Conservation (phyloP, 2,329 filamentous ascomycete genomes). For the Cladosporium velox region DNA sequence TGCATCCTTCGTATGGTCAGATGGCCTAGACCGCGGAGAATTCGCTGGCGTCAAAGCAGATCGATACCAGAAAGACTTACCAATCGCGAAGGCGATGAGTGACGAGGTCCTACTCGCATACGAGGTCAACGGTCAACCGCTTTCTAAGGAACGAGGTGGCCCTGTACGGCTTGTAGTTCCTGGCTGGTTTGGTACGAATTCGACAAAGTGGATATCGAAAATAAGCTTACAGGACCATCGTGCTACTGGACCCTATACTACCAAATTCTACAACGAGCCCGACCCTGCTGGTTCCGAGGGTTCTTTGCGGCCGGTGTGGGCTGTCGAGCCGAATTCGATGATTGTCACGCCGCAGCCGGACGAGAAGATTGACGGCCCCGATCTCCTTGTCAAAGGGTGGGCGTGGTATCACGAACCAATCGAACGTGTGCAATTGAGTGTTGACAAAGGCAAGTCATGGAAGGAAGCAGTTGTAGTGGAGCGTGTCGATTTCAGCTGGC, state of each 20-base stretch:
- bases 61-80: constrained; percentile 39
- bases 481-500: constrained; percentile 27
- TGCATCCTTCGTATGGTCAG: constrained; percentile 35
- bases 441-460: constrained; percentile 27
- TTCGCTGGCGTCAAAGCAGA: constrained; percentile 33
- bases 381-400: constrained; percentile 31
- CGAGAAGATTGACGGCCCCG: background rate
- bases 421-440: constrained; percentile 28
- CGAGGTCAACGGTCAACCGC: constrained; percentile 31
- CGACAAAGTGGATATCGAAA: constrained; percentile 37
- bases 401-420: constrained; percentile 33
- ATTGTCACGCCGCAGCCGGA: constrained; percentile 30
- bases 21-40: constrained; percentile 34
- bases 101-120: constrained; percentile 36
- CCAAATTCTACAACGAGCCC: constrained; percentile 34
- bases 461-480: constrained; percentile 2
- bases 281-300: constrained; percentile 24
- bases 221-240: constrained; percentile 28
- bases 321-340: constrained; percentile 35
- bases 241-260: constrained; percentile 34
- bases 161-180: constrained; percentile 38
- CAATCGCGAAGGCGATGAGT: constrained; percentile 31
- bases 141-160: constrained; percentile 33
- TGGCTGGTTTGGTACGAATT: constrained; percentile 39
- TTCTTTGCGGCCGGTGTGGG: constrained; percentile 32